These are phyloP conservation scores for Cronartium quercuum DNA, from an alignment of 1,284 basidiomycete genomes.

Conservation along the genomic window DNA sequence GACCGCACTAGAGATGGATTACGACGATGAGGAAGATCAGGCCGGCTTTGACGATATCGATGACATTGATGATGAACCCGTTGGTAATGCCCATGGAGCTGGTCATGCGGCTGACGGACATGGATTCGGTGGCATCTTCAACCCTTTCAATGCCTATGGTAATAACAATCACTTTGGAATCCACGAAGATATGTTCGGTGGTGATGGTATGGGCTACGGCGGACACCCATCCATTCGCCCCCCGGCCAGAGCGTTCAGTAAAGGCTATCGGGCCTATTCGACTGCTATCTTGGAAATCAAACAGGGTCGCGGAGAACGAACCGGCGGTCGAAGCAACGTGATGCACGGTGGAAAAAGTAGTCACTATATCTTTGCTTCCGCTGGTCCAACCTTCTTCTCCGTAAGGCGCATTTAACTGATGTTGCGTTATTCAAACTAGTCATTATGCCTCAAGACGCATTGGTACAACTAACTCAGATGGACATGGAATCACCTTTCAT, in stretches of 20 bases:
- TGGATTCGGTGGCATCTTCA: slow-evolving; percentile 18
- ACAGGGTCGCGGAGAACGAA: slow-evolving; percentile 60
- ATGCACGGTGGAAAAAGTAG: slow-evolving; percentile 95
- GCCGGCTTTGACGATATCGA: slow-evolving; percentile 16
- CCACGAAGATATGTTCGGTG: background rate
- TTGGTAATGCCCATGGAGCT: background rate
- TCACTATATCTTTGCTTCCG: background rate
- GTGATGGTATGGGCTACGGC: slow-evolving; percentile 40
- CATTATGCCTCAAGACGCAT: slow-evolving; percentile 15
- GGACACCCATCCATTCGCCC: slow-evolving; percentile 45
- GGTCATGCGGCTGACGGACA: background rate
- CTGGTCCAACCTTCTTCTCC: background rate
- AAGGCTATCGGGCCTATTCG: slow-evolving; percentile 60
- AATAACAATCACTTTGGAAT: slow-evolving; percentile 15
- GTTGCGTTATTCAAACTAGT: background rate
- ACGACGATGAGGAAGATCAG: slow-evolving; percentile 21
- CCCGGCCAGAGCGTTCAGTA: slow-evolving; percentile 64
- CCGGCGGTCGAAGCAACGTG: slow-evolving; percentile 74
- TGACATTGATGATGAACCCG: background rate
- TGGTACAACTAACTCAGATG: slow-evolving; percentile 58
- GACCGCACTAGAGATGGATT: too few relatives aligned
- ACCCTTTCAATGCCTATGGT: slow-evolving; percentile 9
- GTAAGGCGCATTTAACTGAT: slow-evolving; percentile 9
- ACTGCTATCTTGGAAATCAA: slow-evolving; percentile 47
- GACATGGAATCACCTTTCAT: slow-evolving; percentile 93